phyloP scores from a whole-genome alignment of 2,329 filamentous ascomycete genomes.

The Aspergillus sp. region DNA sequence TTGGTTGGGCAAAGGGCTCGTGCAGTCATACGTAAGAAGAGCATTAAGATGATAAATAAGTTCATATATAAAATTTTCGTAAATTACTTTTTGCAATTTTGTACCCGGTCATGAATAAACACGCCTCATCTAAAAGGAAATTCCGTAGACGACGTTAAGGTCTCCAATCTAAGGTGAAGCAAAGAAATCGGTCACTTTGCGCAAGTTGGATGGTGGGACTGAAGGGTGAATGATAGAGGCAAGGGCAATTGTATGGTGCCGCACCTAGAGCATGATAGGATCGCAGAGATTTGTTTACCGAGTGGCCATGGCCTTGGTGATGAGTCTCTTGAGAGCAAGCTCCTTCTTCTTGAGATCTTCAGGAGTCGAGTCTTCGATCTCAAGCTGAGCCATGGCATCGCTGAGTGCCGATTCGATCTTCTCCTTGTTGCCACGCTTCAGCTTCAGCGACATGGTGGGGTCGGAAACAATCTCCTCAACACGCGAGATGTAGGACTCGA shows the following conservation, averaged over 20 bases:
- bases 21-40: constrained; percentile 18
- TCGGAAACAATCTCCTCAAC: constrained; percentile 99
- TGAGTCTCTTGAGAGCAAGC: constrained; percentile 92
- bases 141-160: constrained; percentile 3
- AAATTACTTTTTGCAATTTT: constrained; percentile 33
- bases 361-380: constrained; percentile 86
- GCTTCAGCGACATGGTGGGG: constrained; percentile 91
- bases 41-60: constrained; percentile 34
- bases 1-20: constrained; percentile 7
- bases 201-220: constrained; percentile 4
- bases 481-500: constrained; percentile 97
- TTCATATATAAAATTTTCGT: constrained; percentile 31
- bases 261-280: neutral
- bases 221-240: constrained; percentile 12
- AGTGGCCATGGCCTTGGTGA: constrained; percentile 97
- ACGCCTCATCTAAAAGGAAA: constrained; percentile 23
- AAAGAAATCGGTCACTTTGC: constrained; percentile 13
- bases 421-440: constrained; percentile 99
- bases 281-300: constrained; percentile 60
- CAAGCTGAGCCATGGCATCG: constrained; percentile 96
- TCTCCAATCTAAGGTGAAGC: constrained; percentile 10
- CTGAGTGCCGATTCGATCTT: constrained; percentile 97
- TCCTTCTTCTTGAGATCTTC: constrained; percentile 99
- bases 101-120: constrained; percentile 10
- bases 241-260: neutral